These are phyloP conservation scores for Exserohilum rostratum DNA, from an alignment of 2,329 filamentous ascomycete genomes.

Conservation along the genomic window DNA sequence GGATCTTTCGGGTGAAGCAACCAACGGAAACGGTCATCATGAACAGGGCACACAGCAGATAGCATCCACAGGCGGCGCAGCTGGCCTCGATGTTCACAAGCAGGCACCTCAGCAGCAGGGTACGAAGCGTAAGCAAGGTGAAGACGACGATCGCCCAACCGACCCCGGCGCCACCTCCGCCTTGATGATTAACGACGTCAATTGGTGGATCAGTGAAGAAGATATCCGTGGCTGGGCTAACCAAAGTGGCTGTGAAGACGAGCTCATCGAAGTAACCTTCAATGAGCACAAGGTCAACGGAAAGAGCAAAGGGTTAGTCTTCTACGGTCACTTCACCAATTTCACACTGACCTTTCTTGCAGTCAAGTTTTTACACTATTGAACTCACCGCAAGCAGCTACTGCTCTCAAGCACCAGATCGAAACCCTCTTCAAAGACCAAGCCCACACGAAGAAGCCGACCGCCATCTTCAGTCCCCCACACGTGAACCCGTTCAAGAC, in stretches of 20 bases:
- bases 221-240: constrained; percentile 87
- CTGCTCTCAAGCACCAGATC: constrained; percentile 81
- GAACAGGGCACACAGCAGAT: constrained; percentile 51
- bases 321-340: background rate
- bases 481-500: constrained; percentile 88
- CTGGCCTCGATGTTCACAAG: constrained; percentile 46
- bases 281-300: constrained; percentile 99
- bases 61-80: constrained; percentile 51
- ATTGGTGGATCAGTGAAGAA: constrained; percentile 94
- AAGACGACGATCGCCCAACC: constrained; percentile 57
- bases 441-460: constrained; percentile 68
- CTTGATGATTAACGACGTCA: constrained; percentile 84
- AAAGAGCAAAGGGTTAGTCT: constrained; percentile 90
- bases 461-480: constrained; percentile 76
- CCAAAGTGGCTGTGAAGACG: constrained; percentile 78
- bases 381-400: constrained; percentile 79
- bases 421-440: constrained; percentile 68
- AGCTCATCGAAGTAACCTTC: constrained; percentile 91
- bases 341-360: constrained; percentile 18
- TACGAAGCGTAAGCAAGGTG: constrained; percentile 66
- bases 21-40: constrained; percentile 30
- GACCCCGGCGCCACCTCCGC: constrained; percentile 71
- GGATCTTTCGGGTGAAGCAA: constrained; percentile 27
- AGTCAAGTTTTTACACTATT: constrained; percentile 86
- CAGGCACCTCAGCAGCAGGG: constrained; percentile 61